These are phyloP conservation scores for Beta vulgaris DNA, from an alignment of 148 eudicot species.

Conservation along the genomic window DNA sequence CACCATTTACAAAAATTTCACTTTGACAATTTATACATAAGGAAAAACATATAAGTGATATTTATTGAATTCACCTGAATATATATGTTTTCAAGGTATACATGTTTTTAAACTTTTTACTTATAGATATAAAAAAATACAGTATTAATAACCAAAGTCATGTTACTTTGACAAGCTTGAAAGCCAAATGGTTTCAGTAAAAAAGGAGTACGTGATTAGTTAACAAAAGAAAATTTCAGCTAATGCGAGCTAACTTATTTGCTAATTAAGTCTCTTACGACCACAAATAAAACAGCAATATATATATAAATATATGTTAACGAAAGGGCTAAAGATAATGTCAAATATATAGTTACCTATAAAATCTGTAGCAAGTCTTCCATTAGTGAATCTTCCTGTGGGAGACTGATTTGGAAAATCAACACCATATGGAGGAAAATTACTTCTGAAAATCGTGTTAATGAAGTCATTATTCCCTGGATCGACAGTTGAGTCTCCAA, in stretches of 20 bases:
- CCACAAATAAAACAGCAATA: not conserved
- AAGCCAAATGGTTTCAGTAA: too few species aligned
- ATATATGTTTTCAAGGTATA: too few species aligned
- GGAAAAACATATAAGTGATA: too few species aligned
- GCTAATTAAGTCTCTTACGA: not conserved
- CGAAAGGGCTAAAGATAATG: not conserved
- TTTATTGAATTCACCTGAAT: too few species aligned
- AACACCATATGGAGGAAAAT: constrained; percentile 57
- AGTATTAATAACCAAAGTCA: too few species aligned
- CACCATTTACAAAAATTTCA: too few species aligned
- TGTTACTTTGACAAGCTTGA: too few species aligned
- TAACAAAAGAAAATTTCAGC: not conserved
- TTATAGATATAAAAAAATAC: too few species aligned
- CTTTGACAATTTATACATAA: too few species aligned
- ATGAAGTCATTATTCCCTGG: constrained; percentile 70
- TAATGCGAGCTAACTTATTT: not conserved
- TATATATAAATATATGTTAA: not conserved
- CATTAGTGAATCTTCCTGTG: constrained; percentile 61
- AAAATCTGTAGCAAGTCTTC: constrained; percentile 48
- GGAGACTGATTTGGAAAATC: constrained; percentile 39
- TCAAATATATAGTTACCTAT: constrained; percentile 31
- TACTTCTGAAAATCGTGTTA: constrained; percentile 33
- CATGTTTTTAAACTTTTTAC: too few species aligned
- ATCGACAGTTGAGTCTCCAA: constrained; percentile 85
- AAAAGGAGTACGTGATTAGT: too few species aligned